A percentile compares a stretch with the other conserved stretches of the same genome.
Conservation (phyloP, 1,284 basidiomycete genomes). For the Phylloboletellus chloephorus region DNA sequence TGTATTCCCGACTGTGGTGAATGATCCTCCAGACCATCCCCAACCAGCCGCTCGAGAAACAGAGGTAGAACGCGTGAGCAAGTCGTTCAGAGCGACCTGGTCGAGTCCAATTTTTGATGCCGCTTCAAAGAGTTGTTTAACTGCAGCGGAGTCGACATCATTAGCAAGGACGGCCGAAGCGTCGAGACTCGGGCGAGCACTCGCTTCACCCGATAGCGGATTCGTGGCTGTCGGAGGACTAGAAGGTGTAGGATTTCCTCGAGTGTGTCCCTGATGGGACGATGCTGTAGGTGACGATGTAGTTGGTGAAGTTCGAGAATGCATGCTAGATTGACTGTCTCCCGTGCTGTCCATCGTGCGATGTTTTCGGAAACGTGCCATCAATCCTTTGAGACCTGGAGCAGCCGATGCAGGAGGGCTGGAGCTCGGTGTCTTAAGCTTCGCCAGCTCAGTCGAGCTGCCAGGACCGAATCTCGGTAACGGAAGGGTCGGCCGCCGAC, state of each 20-base stretch:
- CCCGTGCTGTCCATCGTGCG: constrained; percentile 36
- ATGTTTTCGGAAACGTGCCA: constrained; percentile 71
- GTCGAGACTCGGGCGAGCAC: constrained; percentile 25
- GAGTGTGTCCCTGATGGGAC: constrained; percentile 30
- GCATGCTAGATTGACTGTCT: constrained; percentile 31
- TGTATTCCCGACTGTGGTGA: constrained; percentile 23
- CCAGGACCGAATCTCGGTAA: constrained; percentile 33
- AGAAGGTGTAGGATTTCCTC: constrained; percentile 18
- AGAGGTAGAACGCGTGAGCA: constrained; percentile 65
- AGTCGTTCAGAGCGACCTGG: constrained; percentile 59
- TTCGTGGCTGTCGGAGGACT: constrained; percentile 6
- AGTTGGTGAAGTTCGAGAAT: constrained; percentile 30
- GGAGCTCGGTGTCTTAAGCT: constrained; percentile 46
- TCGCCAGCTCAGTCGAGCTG: constrained; percentile 47
- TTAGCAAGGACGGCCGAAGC: constrained; percentile 14
- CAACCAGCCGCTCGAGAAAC: constrained; percentile 49
- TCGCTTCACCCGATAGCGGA: constrained; percentile 14
- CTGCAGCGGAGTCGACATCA: constrained; percentile 33
- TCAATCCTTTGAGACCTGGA: constrained; percentile 71
- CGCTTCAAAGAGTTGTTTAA: constrained; percentile 70
- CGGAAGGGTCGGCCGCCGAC: constrained; percentile 35
- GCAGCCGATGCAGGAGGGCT: constrained; percentile 64
- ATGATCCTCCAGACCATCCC: constrained; percentile 39
- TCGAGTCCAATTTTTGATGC: constrained; percentile 70
- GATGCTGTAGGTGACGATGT: constrained; percentile 30